phyloP scores from a whole-genome alignment of 2,329 filamentous ascomycete genomes.

The Penicillium occitanis region DNA sequence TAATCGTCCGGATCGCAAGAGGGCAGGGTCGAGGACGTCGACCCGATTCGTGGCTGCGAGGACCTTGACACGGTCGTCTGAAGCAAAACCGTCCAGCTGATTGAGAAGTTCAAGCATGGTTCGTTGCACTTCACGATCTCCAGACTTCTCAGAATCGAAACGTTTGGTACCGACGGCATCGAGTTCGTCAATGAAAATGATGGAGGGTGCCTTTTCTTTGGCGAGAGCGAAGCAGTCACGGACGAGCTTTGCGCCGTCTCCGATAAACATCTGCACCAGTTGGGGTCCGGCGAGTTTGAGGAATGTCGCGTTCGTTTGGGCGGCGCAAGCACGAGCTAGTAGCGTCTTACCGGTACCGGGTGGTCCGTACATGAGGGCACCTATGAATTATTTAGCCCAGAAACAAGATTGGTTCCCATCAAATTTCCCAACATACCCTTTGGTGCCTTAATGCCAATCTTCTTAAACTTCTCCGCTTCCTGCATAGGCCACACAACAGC shows the following conservation, averaged over 20 bases:
- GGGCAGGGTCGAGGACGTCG: conserved; percentile 86
- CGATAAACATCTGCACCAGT: conserved; percentile 99
- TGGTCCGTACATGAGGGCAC: conserved; percentile 92
- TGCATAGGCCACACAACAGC: conserved; percentile 99
- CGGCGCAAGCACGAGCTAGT: conserved; percentile 90
- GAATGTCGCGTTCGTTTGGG: conserved; percentile 97
- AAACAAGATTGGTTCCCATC: no score
- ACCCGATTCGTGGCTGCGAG: conserved; percentile 92
- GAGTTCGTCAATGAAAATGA: conserved; percentile 99
- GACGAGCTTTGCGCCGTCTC: conserved; percentile 95
- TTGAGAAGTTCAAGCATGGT: conserved; percentile 99
- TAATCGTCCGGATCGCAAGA: conserved; percentile 86
- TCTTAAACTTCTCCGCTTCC: conserved; percentile 98
- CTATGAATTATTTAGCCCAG: conserved; percentile 46
- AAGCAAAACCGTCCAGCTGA: conserved; percentile 96
- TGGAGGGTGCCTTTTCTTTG: conserved; percentile 97
- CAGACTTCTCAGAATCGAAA: conserved; percentile 97
- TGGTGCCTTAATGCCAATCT: conserved; percentile 98
- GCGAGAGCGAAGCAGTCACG: conserved; percentile 96
- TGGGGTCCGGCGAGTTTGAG: conserved; percentile 97
- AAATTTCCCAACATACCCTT: conserved; percentile 66
- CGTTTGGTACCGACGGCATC: conserved; percentile 98
- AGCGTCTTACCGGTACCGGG: conserved; percentile 52
- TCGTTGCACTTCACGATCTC: conserved; percentile 95
- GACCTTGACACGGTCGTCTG: conserved; percentile 95